A percentile compares a stretch with the other conserved stretches of the same genome.
Conservation (phyloP, 1,139 yeast species). For the Kodamaea alishanica region DNA sequence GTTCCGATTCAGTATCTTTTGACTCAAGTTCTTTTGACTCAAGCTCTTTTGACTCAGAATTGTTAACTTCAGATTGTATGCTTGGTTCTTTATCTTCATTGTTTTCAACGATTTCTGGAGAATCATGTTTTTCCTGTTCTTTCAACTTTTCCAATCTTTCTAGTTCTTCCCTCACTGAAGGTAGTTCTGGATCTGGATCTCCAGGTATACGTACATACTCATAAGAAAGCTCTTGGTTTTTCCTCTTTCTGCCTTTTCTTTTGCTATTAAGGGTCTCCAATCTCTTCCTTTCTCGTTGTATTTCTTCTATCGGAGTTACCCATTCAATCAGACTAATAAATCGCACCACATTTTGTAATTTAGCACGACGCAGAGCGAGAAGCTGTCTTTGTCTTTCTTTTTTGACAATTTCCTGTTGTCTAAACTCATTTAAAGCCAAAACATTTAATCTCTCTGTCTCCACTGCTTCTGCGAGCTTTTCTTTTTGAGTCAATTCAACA, state of each 20-base stretch:
- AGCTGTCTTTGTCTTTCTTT: slow-evolving; percentile 74
- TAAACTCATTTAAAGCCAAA: slow-evolving; percentile 67
- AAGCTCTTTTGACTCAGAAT: neutral
- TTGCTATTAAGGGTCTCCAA: slow-evolving; percentile 10
- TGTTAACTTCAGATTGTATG: neutral
- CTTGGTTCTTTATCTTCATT: neutral
- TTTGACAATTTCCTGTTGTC: slow-evolving; percentile 80
- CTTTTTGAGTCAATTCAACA: slow-evolving; percentile 75
- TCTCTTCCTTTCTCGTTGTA: slow-evolving; percentile 38
- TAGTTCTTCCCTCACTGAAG: slow-evolving; percentile 28
- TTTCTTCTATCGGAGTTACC: slow-evolving; percentile 52
- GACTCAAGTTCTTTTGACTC: neutral
- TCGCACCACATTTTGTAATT: slow-evolving; percentile 55
- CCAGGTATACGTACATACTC: slow-evolving; percentile 29
- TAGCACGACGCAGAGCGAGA: slow-evolving; percentile 60
- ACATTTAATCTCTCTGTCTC: slow-evolving; percentile 79
- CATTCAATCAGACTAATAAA: slow-evolving; percentile 39
- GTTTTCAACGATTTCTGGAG: neutral
- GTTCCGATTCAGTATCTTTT: neutral
- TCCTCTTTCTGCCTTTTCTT: slow-evolving; percentile 37
- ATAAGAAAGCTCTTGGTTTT: slow-evolving; percentile 18
- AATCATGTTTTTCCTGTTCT: neutral
- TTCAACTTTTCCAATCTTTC: slow-evolving; percentile 9
- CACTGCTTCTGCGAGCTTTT: slow-evolving; percentile 76
- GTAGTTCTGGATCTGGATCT: slow-evolving; percentile 35